These are phyloP conservation scores for Erythrobasidium hasegawianum DNA, from an alignment of 1,284 basidiomycete species.

Conservation along the genomic window DNA sequence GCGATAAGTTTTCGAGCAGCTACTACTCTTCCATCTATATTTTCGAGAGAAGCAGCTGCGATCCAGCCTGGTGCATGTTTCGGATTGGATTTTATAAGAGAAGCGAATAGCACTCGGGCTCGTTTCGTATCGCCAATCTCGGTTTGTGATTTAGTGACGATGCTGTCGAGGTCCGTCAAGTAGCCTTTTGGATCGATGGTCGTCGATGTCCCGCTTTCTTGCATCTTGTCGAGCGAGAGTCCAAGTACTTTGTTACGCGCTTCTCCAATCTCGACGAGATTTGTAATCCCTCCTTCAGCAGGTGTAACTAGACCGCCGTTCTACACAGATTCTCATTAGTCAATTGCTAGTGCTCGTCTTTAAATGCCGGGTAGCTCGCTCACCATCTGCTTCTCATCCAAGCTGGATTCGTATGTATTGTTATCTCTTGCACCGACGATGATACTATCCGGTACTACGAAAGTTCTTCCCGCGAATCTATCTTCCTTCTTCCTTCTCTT, in stretches of 20 bases:
- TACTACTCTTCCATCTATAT: constrained; percentile 94
- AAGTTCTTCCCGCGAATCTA: constrained; percentile 59
- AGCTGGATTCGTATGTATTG: constrained; percentile 67
- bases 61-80: constrained; percentile 99
- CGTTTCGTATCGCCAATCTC: constrained; percentile 97
- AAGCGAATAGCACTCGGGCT: constrained; percentile 90
- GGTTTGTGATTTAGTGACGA: constrained; percentile 82
- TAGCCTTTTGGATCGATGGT: constrained; percentile 96
- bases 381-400: constrained; percentile 68
- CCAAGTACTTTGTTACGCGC: constrained; percentile 86
- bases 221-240: constrained; percentile 30
- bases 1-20: constrained; percentile 90
- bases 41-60: constrained; percentile 90
- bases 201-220: constrained; percentile 54
- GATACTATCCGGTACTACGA: constrained; percentile 88
- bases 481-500: constrained; percentile 64
- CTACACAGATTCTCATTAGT: too few species aligned
- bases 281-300: constrained; percentile 75
- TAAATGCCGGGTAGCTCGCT: too few species aligned
- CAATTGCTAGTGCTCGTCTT: too few species aligned
- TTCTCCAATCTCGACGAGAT: constrained; percentile 96
- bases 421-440: constrained; percentile 53
- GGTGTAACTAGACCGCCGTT: constrained; percentile 71
- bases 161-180: constrained; percentile 87
- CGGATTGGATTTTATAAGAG: constrained; percentile 93